Conservation (phyloP, 768 basidiomycete genomes). For the Cubamyces lactineus region DNA sequence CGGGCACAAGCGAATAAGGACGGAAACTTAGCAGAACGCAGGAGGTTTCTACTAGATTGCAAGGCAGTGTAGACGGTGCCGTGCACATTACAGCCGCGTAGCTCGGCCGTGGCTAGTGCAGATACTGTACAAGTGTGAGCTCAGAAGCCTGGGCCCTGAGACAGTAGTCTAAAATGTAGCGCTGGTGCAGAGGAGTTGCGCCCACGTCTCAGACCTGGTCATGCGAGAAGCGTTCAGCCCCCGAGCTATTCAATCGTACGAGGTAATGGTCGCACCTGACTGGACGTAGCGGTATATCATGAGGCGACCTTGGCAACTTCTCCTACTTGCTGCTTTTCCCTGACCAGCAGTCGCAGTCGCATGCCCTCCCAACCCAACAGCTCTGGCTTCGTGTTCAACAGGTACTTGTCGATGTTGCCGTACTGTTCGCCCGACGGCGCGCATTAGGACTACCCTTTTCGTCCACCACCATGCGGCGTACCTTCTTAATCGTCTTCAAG, state of each 20-base stretch:
- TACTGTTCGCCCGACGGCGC: constrained; percentile 22
- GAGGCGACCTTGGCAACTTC: constrained; percentile 1
- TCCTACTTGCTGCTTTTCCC: constrained; percentile 32
- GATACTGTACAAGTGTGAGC: not conserved
- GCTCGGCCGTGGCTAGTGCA: not conserved
- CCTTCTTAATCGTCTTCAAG: constrained; percentile 84
- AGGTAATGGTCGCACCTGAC: constrained; percentile 9
- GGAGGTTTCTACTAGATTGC: not conserved
- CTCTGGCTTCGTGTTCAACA: constrained; percentile 44
- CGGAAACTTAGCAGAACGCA: too few species aligned
- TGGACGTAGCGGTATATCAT: not conserved
- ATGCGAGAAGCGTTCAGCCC: not conserved
- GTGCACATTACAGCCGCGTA: not conserved
- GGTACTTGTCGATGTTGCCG: constrained; percentile 45
- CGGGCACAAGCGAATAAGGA: too few species aligned
- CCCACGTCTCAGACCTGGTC: not conserved
- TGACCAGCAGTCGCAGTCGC: constrained; percentile 42
- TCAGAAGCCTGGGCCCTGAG: not conserved
- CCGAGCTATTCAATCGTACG: constrained; percentile 2
- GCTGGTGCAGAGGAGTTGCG: not conserved
- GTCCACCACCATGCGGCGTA: constrained; percentile 31
- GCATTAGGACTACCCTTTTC: not conserved
- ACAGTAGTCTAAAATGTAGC: not conserved
- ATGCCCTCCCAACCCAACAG: constrained; percentile 46
- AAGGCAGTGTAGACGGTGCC: not conserved